Base-by-base conservation (phyloP, 371 early-diverging fungal species). In the Dichotomocladium elegans region DNA sequence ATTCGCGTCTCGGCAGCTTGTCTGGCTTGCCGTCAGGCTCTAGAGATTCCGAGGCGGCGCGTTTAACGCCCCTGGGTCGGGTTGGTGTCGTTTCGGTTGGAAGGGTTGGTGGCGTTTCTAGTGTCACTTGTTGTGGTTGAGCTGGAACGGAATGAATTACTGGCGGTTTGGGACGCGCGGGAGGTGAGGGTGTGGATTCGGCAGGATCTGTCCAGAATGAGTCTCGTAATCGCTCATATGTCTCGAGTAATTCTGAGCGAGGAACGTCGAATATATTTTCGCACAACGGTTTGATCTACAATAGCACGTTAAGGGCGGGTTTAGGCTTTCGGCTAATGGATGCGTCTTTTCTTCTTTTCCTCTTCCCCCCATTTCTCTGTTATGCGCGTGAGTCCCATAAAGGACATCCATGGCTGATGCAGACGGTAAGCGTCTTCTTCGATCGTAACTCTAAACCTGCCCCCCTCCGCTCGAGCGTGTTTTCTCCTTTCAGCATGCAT, bases 251-350 rank as follows among this genome's bases (percentile, higher is more conserved):
- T 14, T 52, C 53, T 4, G 53, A 42, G 15, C 44, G 22, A 7
- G 41, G 43, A 14, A 52, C 53, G 25, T 52, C 53, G 26, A 52
- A 52, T 14, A 52, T 52, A 15, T 52, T 52, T 29, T 52, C 53
- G 27, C 53, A 52, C n/a, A 52, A 27, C 5, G 35, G 43, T 34
- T 30, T 35, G 10, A 25, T 25, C 49, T 48, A 22, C 14, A 12
- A 31, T 11, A 9, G 27, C 0, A 30, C 26, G 28, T 24, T 30
- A 30, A 17, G 34, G 6, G 21, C n/a, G 24, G 4, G 12, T 48
- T 3, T 26, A 28, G 14, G 27, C 4, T 17, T 19, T 27, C 19
- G 3, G 1, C 14, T 11, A 10, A 2, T n/a, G 29, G 29, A 26
- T 3, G 6, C n/a, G 2, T 17, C 11, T 12, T 34, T 31, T 14